Base-by-base conservation (phyloP, 306 rosid genomes). In the Medicago lupulina region DNA sequence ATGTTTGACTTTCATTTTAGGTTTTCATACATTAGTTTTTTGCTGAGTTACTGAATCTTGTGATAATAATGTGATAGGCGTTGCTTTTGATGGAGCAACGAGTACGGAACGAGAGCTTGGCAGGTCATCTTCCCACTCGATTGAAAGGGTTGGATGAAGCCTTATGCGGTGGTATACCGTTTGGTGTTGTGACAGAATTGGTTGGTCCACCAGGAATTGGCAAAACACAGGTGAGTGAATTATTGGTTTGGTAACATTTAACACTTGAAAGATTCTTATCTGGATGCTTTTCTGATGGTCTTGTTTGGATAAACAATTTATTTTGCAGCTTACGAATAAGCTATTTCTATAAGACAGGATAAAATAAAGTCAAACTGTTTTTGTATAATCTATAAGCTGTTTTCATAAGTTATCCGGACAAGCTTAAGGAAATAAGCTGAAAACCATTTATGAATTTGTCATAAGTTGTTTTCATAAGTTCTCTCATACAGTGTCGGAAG, bases 191-290 rank as follows among this genome's bases (percentile, higher is more conserved):
- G 79, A 95, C 98, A 0, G 98, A 95, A 89, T 91, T 92, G 70
- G 98, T 95, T 81, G 98, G 97, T 78, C 97, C 98, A 16, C 90
- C 98, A 40, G 97, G 97, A 77, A 87, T 92, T 62, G 98, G 96
- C 40, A 92, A 95, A 85, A 95, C 98, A 25, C 97, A 95, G 85
- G 97, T 87, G 72, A 64, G 97, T 87, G 72, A 64, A 14, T 41
- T 76, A 10, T 40, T 55, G 54, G 44, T 17, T 72, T 67, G 60
- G 43, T 21, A 41, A 18, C 70, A 47, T 50, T 74, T 63, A 8
- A 28, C 40, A 34, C 64, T 58, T 72, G 31, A 28, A 6, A 64
- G 1, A 1, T 64, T 63, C n/a, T 8, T 58, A 39, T 41, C 7
- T 7, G 63, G 67, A 36, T 25, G 11, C 53, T 0, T 34, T 60